Evolutionary conservation across 257 asterid genomes (phyloP).

Genomic region (Anisodus tanguticus): DNA sequence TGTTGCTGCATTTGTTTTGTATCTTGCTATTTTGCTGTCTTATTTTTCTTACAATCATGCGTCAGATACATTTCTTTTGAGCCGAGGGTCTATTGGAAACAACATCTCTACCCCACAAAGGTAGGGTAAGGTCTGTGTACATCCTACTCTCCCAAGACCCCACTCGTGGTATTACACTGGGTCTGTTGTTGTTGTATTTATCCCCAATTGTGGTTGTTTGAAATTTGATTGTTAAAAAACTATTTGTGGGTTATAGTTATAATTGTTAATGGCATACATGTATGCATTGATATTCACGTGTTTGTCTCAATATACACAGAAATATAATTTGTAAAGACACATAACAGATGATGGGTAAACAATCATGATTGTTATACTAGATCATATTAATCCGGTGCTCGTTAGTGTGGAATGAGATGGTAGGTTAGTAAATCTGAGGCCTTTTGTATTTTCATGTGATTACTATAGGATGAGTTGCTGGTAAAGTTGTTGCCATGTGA

Average conservation of each 20-base stretch:
- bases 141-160: too few species aligned
- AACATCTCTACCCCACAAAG: too few species aligned
- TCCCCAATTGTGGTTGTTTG: not conserved
- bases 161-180: too few species aligned
- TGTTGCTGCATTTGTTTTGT: too few species aligned
- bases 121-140: too few species aligned
- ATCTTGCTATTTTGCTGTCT: too few species aligned
- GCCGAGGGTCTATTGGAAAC: too few species aligned
- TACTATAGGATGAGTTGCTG: not conserved
- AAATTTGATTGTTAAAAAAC: not conserved
- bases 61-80: too few species aligned
- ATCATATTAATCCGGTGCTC: not conserved
- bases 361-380: not conserved
- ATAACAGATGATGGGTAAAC: not conserved
- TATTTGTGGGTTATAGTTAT: slow-evolving; percentile 1
- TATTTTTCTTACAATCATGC: too few species aligned
- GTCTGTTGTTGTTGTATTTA: not conserved
- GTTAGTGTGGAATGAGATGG: not conserved
- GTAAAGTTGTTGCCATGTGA: too few species aligned
- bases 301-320: not conserved
- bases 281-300: not conserved
- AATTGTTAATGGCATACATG: not conserved
- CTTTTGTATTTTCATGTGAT: not conserved
- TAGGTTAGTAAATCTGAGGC: not conserved
- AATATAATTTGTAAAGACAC: not conserved